These are phyloP conservation scores for Aspergillus carbonarius DNA, from an alignment of 2,329 filamentous ascomycete genomes.

Conservation along the genomic window DNA sequence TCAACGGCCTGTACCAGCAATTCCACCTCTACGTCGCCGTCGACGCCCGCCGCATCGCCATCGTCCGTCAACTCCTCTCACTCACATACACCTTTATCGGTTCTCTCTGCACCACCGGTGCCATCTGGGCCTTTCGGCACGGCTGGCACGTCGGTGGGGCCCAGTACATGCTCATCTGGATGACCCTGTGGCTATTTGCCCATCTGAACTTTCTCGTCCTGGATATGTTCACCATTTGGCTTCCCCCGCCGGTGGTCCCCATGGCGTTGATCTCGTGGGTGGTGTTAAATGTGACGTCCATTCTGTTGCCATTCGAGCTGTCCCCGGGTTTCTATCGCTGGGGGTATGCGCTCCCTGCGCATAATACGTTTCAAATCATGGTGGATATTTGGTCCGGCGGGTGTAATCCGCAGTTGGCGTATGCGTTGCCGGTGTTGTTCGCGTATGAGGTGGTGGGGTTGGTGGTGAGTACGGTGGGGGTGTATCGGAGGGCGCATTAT, in stretches of 20 bases:
- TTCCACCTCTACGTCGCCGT: slow-evolving; percentile 41
- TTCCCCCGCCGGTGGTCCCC: slow-evolving; percentile 43
- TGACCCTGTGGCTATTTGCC: slow-evolving; percentile 46
- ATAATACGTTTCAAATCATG: slow-evolving; percentile 41
- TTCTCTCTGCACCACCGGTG: slow-evolving; percentile 41
- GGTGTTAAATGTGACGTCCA: slow-evolving; percentile 44
- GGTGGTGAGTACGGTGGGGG: slow-evolving; percentile 2
- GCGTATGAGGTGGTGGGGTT: slow-evolving; percentile 3
- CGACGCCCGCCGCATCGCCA: slow-evolving; percentile 28
- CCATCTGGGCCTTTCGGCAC: slow-evolving; percentile 47
- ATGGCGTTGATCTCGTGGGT: slow-evolving; percentile 49
- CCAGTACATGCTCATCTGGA: slow-evolving; percentile 48
- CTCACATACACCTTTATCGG: slow-evolving; percentile 42
- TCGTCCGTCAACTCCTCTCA: slow-evolving; percentile 38
- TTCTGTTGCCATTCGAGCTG: slow-evolving; percentile 46
- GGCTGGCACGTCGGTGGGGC: slow-evolving; percentile 41
- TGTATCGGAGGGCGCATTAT: slow-evolving; percentile 13
- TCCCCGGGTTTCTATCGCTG: slow-evolving; percentile 42
- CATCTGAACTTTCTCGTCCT: slow-evolving; percentile 48
- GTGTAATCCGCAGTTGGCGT: slow-evolving; percentile 42
- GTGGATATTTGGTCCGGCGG: slow-evolving; percentile 45
- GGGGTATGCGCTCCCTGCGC: slow-evolving; percentile 40
- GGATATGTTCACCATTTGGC: slow-evolving; percentile 45
- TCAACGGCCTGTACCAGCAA: slow-evolving; percentile 45
- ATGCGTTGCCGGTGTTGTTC: slow-evolving; percentile 40